These are phyloP conservation scores for Phytophthora pini DNA, from an alignment of 352 stramenopile species.

Conservation along the genomic window DNA sequence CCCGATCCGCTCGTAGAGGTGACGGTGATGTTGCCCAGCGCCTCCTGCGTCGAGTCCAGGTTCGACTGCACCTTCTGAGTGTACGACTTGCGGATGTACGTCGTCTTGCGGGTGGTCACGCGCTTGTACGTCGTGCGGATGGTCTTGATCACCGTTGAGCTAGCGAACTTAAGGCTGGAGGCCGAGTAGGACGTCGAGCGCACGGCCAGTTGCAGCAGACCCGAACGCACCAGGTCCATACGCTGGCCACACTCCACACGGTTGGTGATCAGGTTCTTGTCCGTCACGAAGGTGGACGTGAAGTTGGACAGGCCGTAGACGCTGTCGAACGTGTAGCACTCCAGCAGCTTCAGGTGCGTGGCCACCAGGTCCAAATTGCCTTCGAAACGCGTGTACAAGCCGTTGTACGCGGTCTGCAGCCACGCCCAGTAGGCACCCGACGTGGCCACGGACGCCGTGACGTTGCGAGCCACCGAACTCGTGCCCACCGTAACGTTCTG, in stretches of 20 bases:
- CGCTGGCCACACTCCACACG: slow-evolving; percentile 55
- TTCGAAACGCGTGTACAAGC: slow-evolving; percentile 59
- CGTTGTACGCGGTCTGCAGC: slow-evolving; percentile 64
- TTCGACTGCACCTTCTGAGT: slow-evolving; percentile 36
- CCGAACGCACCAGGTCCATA: slow-evolving; percentile 55
- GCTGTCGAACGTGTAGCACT: slow-evolving; percentile 66
- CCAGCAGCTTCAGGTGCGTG: slow-evolving; percentile 66
- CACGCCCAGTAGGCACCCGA: slow-evolving; percentile 71
- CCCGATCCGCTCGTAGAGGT: slow-evolving; percentile 30
- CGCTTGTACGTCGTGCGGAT: slow-evolving; percentile 48
- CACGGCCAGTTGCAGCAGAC: slow-evolving; percentile 53
- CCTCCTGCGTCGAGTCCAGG: slow-evolving; percentile 35
- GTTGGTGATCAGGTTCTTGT: slow-evolving; percentile 60
- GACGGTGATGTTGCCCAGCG: slow-evolving; percentile 36
- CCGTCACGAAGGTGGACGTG: slow-evolving; percentile 54
- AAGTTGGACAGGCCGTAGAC: slow-evolving; percentile 59
- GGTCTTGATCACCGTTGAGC: slow-evolving; percentile 46
- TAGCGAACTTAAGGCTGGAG: slow-evolving; percentile 54
- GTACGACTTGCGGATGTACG: slow-evolving; percentile 50
- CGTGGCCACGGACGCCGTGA: slow-evolving; percentile 54
- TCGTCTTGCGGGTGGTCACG: slow-evolving; percentile 38
- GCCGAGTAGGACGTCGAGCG: slow-evolving; percentile 51
- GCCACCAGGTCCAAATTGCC: slow-evolving; percentile 67
- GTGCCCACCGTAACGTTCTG: slow-evolving; percentile 55
- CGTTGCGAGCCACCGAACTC: slow-evolving; percentile 42